Evolutionary conservation across 495 filamentous ascomycete species (phyloP).

Genomic region (Neurospora sp.): DNA sequence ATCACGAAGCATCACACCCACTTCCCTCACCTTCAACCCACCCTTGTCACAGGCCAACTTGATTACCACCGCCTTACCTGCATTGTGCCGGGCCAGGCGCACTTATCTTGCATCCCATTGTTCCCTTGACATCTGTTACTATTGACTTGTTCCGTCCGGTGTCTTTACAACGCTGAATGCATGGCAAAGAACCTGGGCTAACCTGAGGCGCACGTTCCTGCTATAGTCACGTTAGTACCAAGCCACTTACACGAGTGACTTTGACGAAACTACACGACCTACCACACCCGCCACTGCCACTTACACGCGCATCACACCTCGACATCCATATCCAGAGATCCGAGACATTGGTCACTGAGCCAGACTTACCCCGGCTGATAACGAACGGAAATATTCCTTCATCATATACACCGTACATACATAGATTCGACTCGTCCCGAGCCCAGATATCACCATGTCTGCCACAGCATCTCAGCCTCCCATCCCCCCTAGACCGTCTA

Average conservation of each 20-base stretch:
- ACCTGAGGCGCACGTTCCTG: not conserved
- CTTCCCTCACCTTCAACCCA: not conserved
- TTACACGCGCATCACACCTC: conserved; percentile 4
- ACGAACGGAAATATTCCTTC: not conserved
- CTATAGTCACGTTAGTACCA: not conserved
- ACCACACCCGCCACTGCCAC: conserved; percentile 1
- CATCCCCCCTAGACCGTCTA: conserved; percentile 56
- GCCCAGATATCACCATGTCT: conserved; percentile 21
- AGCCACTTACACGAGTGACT: not conserved
- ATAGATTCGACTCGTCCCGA: not conserved
- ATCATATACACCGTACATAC: not conserved
- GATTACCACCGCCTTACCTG: not conserved
- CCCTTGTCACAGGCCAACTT: not conserved
- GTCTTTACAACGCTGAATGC: not conserved
- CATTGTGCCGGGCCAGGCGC: not conserved
- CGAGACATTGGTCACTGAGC: not conserved
- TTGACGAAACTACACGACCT: not conserved
- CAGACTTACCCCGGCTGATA: not conserved
- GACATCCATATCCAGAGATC: not conserved
- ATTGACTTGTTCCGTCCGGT: not conserved
- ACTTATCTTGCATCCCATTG: not conserved
- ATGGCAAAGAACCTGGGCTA: not conserved
- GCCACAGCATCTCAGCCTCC: conserved; percentile 44
- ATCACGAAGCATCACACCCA: not conserved
- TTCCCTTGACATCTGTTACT: not conserved